Percentiles rank a stretch among this genome's conserved stretches.
Conservation (phyloP, 2,329 filamentous ascomycete genomes). For the Sporothrix brasiliensis region DNA sequence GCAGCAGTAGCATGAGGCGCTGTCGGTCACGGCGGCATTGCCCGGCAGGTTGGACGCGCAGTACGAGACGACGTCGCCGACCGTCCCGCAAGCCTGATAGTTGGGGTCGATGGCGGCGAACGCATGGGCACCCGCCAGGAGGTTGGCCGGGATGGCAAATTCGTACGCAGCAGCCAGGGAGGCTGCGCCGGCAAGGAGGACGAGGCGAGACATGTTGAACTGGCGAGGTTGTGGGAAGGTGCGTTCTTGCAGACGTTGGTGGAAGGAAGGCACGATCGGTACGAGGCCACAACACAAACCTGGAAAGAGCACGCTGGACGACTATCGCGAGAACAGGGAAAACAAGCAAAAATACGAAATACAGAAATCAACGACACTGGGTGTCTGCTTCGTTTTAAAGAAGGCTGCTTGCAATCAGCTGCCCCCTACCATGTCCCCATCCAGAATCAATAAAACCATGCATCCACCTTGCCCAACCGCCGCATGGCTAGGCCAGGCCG, state of each 20-base stretch:
- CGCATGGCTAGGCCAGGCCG: neutral
- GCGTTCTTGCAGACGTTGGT: neutral
- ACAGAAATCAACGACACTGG: neutral
- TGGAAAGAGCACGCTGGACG: neutral
- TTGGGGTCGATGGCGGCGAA: constrained; percentile 27
- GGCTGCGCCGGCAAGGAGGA: constrained; percentile 20
- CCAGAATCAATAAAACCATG: constrained; percentile 15
- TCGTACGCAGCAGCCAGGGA: constrained; percentile 23
- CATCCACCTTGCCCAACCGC: neutral
- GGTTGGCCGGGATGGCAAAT: constrained; percentile 4
- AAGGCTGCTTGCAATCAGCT: constrained; percentile 1
- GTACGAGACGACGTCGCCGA: constrained; percentile 32
- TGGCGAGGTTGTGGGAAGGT: neutral
- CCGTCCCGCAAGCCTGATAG: constrained; percentile 35
- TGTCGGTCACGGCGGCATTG: constrained; percentile 25
- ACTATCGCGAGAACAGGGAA: neutral
- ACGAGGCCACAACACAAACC: neutral
- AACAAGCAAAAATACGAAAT: neutral
- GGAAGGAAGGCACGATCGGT: constrained; percentile 3
- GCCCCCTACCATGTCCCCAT: neutral
- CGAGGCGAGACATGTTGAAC: constrained; percentile 20
- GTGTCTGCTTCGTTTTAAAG: constrained; percentile 5
- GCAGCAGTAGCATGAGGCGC: constrained; percentile 40
- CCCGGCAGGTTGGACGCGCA: constrained; percentile 34
- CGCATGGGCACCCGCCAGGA: neutral